A percentile compares a stretch with the other conserved stretches of the same genome.
These are phyloP conservation scores for Prunus campanulata DNA, from an alignment of 306 rosid genomes.

Conservation along the genomic window DNA sequence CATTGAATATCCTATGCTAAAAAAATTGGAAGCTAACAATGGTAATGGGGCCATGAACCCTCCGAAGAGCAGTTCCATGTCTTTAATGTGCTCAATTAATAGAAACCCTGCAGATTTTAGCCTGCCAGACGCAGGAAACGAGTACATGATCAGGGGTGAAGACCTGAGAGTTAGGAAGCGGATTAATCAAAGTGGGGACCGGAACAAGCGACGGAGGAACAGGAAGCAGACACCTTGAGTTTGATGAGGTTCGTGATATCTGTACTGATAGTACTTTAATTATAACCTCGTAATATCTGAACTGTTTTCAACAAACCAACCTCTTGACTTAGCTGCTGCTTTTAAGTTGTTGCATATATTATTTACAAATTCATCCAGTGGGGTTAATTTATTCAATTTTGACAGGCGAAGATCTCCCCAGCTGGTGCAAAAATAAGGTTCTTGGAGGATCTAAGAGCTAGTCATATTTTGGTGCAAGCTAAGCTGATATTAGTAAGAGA, in stretches of 20 bases:
- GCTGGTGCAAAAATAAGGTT: constrained; percentile 16
- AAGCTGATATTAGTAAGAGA: constrained; percentile 24
- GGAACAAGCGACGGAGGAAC: constrained; percentile 52
- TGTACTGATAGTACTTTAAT: constrained; percentile 33
- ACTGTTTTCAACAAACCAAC: neutral
- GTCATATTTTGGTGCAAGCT: constrained; percentile 12
- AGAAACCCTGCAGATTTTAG: constrained; percentile 94
- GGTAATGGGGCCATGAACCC: constrained; percentile 39
- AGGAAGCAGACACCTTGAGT: constrained; percentile 47
- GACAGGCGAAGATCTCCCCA: constrained; percentile 36
- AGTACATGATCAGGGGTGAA: constrained; percentile 84
- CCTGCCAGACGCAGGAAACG: constrained; percentile 56
- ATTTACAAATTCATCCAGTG: constrained; percentile 13
- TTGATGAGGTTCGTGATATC: constrained; percentile 25
- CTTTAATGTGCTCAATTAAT: constrained; percentile 52
- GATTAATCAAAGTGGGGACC: constrained; percentile 28
- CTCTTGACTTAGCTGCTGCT: neutral
- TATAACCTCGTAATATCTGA: constrained; percentile 4
- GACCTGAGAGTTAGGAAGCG: constrained; percentile 60
- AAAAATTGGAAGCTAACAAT: constrained; percentile 34
- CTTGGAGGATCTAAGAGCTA: constrained; percentile 16
- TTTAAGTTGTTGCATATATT: neutral
- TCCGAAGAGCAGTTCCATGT: constrained; percentile 32
- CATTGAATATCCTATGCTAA: constrained; percentile 34
- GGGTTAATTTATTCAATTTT: constrained; percentile 14